Evolutionary conservation across 345 rosid genomes (phyloP).

Genomic region (Combretum micranthum): DNA sequence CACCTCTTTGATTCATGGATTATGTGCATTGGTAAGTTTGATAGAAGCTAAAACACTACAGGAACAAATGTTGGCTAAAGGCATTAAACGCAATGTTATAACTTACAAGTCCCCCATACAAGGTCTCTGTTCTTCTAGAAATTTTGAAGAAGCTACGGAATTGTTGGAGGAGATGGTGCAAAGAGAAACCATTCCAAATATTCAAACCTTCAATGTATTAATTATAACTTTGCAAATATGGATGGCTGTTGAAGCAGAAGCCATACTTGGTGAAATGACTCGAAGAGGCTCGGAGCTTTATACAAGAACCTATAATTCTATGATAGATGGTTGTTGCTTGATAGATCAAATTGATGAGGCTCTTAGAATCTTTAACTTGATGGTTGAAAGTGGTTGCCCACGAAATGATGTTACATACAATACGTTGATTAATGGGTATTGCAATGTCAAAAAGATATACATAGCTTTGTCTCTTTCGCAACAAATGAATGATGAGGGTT

Average conservation of each 20-base stretch:
- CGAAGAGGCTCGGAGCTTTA: background rate
- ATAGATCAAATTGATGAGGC: background rate
- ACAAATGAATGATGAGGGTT: constrained; percentile 7
- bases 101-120: too few species aligned
- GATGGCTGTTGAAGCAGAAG: background rate
- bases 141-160: background rate
- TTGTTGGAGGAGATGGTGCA: background rate
- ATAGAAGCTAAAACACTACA: too few species aligned
- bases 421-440: background rate
- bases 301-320: background rate
- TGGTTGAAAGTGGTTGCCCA: background rate
- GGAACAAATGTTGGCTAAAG: too few species aligned
- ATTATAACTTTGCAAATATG: background rate
- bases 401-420: background rate
- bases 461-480: constrained; percentile 6
- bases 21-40: too few species aligned
- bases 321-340: background rate
- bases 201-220: background rate
- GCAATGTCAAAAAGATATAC: background rate
- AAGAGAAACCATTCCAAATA: background rate
- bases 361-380: background rate
- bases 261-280: background rate
- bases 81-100: too few species aligned
- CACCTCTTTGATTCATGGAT: too few species aligned
- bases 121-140: too few species aligned